Evolutionary conservation across 192 early-diverging fungal species (phyloP), one percentile per base, ranked within the genome.

Genomic region (Umbelopsis ramanniana): DNA sequence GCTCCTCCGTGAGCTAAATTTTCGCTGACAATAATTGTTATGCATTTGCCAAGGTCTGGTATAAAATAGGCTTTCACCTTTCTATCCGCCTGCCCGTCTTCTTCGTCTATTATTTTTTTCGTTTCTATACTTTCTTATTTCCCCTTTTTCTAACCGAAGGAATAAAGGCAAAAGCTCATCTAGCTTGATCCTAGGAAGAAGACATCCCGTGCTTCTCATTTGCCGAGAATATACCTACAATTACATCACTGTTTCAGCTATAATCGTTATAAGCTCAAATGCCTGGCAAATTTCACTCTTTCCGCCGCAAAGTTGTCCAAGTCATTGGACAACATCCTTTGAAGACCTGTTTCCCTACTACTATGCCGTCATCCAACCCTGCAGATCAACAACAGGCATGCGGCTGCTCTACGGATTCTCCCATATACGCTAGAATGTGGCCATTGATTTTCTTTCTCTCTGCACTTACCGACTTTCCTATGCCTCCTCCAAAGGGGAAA

Each of bases 401-500:
- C 33, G 57, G 57, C 33, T 63, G 57, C 33, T 38, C 57, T 26
- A 63, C 74, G 7, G 60, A 71, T 33, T 71, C 74, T 6, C 21
- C 47, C 46, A 46, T 52, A 7, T 75, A 75, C 26, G 43, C 60
- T 35, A 35, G 38, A 22, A 67, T 40, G 23, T 75, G 69, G 69
- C 69, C 69, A 4, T 8, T 71, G 23, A 67, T 75, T 9, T 75
- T 75, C 45, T 55, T 70, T 53, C 46, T 78, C 17, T 73, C 76
- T 6, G 72, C 57, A 17, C 10, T 78, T 17, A 73, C 68, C 19
- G 76, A 72, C 52, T 55, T 73, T 33, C 57, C 72, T 14, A 48
- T 73, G 33, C 72, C 72, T 46, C 67, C 67, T 22, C 72, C 60
- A 45, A 72, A 70, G 47, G 72, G 69, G 12, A 73, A 48, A 26